These are phyloP conservation scores for Onygena corvina DNA, from an alignment of 2,329 filamentous ascomycete genomes.

Conservation along the genomic window DNA sequence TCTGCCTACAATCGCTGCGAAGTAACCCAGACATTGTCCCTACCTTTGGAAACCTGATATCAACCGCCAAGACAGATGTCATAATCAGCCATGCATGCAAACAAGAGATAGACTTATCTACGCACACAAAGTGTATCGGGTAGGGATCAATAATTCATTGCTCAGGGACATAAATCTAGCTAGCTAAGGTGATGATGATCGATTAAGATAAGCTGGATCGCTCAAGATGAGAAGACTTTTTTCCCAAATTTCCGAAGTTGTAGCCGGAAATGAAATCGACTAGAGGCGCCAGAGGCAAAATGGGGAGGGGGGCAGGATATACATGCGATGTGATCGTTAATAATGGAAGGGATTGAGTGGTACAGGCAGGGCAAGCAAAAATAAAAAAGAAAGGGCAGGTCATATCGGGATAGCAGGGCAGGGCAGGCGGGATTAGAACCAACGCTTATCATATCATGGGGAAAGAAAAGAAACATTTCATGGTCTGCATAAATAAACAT, in stretches of 20 bases:
- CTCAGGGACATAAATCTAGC: background rate
- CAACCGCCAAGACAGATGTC: no score
- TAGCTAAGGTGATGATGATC: no score
- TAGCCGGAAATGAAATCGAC: no score
- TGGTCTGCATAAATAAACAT: background rate
- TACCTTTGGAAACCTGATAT: no score
- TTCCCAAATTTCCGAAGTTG: slow-evolving; percentile 1
- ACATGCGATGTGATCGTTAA: slow-evolving; percentile 1
- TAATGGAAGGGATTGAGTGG: background rate
- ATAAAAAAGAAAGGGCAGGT: slow-evolving; percentile 7
- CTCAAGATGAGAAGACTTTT: background rate
- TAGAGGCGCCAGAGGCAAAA: background rate
- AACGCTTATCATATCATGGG: background rate
- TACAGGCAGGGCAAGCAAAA: slow-evolving; percentile 10
- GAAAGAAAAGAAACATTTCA: background rate
- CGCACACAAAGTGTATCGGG: no score
- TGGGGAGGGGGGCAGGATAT: background rate
- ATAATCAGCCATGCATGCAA: no score
- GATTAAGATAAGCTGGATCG: background rate
- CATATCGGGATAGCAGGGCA: slow-evolving; percentile 5
- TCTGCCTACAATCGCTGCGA: no score
- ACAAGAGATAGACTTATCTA: no score
- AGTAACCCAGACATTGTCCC: no score
- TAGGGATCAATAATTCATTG: background rate
- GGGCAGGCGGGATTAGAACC: background rate